Evolutionary conservation across 305 asterid genomes (phyloP).

Genomic region (Fraxinus sp.): DNA sequence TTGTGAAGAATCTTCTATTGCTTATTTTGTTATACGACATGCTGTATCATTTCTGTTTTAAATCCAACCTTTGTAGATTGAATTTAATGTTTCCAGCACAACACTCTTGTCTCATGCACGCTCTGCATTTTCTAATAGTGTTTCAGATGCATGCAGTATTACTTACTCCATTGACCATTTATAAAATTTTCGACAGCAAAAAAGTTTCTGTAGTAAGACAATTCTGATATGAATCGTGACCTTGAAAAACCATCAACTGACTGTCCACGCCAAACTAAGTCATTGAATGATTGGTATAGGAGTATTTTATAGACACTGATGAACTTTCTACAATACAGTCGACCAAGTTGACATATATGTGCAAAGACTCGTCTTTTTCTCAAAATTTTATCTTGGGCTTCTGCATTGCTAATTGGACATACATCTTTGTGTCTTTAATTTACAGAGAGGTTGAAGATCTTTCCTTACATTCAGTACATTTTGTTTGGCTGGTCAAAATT

Average conservation of each 20-base stretch:
- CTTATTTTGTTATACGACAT: background rate
- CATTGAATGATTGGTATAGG: background rate
- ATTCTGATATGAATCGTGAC: background rate
- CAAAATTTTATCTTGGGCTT: background rate
- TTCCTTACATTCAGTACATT: background rate
- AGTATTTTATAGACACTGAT: background rate
- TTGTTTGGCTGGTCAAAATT: background rate
- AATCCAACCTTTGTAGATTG: background rate
- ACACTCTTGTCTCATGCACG: background rate
- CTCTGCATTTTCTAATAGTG: background rate
- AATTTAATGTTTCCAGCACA: background rate
- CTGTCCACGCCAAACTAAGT: background rate
- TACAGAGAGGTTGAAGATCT: background rate
- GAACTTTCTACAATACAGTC: background rate
- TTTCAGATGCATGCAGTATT: background rate
- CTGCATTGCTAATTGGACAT: background rate
- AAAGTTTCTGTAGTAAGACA: background rate
- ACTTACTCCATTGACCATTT: background rate
- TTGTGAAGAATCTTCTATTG: background rate
- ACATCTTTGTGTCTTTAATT: background rate
- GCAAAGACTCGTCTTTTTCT: background rate
- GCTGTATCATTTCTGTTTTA: background rate
- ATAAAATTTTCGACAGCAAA: background rate
- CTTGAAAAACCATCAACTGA: background rate
- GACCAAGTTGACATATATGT: background rate